These are phyloP conservation scores for Oryza glaberrima DNA, from an alignment of 176 grass and related monocot species.

Conservation along the genomic window DNA sequence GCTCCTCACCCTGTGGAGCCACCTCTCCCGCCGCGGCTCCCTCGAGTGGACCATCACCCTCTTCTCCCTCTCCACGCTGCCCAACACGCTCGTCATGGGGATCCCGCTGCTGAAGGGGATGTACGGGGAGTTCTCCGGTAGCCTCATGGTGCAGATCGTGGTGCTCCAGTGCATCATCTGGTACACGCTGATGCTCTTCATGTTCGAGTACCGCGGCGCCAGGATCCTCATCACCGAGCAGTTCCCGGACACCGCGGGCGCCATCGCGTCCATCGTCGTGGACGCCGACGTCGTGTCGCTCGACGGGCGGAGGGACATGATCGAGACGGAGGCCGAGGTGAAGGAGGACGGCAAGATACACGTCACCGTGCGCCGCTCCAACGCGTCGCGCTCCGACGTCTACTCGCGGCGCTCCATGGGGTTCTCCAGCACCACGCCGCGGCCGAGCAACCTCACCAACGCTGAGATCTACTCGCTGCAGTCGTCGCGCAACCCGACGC, in stretches of 20 bases:
- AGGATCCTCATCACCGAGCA: constrained; percentile 92
- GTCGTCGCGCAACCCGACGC: constrained; percentile 92
- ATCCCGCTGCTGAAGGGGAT: constrained; percentile 97
- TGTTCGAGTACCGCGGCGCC: constrained; percentile 97
- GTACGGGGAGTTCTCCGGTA: constrained; percentile 83
- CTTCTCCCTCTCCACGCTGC: constrained; percentile 96
- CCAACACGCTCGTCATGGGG: constrained; percentile 99
- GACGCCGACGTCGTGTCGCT: constrained; percentile 92
- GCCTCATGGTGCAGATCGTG: constrained; percentile 98
- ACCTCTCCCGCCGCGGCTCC: constrained; percentile 64
- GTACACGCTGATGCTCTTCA: constrained; percentile 99
- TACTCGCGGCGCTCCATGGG: constrained; percentile 89
- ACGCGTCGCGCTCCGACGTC: constrained; percentile 86
- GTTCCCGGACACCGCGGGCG: constrained; percentile 90
- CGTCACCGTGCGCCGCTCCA: constrained; percentile 90
- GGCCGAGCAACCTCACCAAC: constrained; percentile 97
- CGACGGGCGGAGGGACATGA: constrained; percentile 64
- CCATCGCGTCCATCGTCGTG: constrained; percentile 85
- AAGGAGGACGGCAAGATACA: constrained; percentile 95
- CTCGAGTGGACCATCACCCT: constrained; percentile 99
- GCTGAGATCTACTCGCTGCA: constrained; percentile 99
- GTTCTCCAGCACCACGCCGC: constrained; percentile 79
- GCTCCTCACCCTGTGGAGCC: constrained; percentile 69
- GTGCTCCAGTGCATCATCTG: constrained; percentile 99
- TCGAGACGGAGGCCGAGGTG: constrained; percentile 95